Evolutionary conservation across 768 basidiomycete species (phyloP), one percentile per base, ranked within the genome.

Genomic region (Trametes cubensis): DNA sequence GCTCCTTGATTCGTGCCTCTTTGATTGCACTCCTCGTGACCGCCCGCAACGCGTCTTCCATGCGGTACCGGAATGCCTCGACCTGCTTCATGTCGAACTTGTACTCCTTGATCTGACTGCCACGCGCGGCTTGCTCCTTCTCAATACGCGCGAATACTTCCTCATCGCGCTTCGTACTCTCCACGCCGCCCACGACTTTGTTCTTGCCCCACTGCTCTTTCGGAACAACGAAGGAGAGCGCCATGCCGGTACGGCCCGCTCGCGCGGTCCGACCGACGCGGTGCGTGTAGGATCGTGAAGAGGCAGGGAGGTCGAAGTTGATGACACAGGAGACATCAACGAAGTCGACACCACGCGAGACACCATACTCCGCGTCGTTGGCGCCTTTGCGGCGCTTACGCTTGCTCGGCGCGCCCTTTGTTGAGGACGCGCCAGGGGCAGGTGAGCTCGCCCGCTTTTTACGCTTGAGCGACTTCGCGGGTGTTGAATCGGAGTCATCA

Each of bases 181-280:
- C 80, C 54, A 94, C 74, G 49, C 82, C 74, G 1, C 86, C 87
- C 14, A 94, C 88, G 4, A 85, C 83, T 72, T 88, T 89, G 67
- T 89, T 85, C 74, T 85, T 88, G 0, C 88, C 89, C 83, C 85
- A 89, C 59, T 87, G 79, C 3, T 82, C 80, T 17, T 72, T 67
- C 0, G 88, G 86, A 2, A 98, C 88, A 60, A 98, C 83, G 64
- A 94, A 96, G 0, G 94, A 96, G 21, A 99, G 76, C 1, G 94
- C 85, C 81, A 96, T 90, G 11, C 97, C 97, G 0, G 92, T 88
- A 30, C 93, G 87, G 0, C 97, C 97, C 0, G 96, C 97, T 21
- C 97, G 92, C 15, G 97, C 97, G 0, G 97, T 99, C 25, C 97
- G 87, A 14, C 97, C 97, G 17, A 98, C 90, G 51, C 97, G 89